Conservation (phyloP, 495 filamentous ascomycete species). For the Penicillium coprophilum region DNA sequence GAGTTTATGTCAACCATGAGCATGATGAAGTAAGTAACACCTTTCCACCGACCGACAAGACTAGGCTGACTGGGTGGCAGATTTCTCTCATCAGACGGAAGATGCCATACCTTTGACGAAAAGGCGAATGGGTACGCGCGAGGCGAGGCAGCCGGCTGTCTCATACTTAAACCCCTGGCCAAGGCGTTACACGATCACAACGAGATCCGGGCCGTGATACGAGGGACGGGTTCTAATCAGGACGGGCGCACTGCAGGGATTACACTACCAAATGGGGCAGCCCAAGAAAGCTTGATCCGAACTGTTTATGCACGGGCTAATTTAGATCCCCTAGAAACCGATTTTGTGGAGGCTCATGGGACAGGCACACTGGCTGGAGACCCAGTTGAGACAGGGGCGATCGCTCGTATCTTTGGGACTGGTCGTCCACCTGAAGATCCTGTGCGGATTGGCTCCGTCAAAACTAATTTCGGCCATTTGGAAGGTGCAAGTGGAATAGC, state of each 20-base stretch:
- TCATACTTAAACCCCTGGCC: conserved; percentile 40
- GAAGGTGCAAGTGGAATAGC: conserved; percentile 37
- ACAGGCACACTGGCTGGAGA: conserved; percentile 64
- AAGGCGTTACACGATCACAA: conserved; percentile 39
- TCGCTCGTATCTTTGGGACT: conserved; percentile 26
- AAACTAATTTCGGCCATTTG: conserved; percentile 43
- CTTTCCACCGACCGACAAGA: background rate
- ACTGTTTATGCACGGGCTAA: conserved; percentile 49
- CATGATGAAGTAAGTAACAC: conserved; percentile 20
- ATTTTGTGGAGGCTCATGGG: conserved; percentile 38
- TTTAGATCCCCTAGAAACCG: conserved; percentile 28
- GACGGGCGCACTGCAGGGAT: conserved; percentile 41
- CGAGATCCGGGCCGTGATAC: conserved; percentile 44
- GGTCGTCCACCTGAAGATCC: conserved; percentile 9
- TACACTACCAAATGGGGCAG: conserved; percentile 49
- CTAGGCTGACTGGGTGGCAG: background rate
- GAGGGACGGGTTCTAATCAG: conserved; percentile 41
- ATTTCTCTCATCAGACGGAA: conserved; percentile 35
- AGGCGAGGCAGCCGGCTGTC: conserved; percentile 34
- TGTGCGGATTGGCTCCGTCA: conserved; percentile 33
- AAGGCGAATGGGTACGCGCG: conserved; percentile 36
- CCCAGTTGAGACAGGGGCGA: conserved; percentile 59
- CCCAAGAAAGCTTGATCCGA: conserved; percentile 58
- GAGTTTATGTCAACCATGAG: conserved; percentile 27
- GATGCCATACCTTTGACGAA: conserved; percentile 38